Evolutionary conservation across 2,329 filamentous ascomycete genomes (phyloP).

Genomic region (Didymella pinodella): DNA sequence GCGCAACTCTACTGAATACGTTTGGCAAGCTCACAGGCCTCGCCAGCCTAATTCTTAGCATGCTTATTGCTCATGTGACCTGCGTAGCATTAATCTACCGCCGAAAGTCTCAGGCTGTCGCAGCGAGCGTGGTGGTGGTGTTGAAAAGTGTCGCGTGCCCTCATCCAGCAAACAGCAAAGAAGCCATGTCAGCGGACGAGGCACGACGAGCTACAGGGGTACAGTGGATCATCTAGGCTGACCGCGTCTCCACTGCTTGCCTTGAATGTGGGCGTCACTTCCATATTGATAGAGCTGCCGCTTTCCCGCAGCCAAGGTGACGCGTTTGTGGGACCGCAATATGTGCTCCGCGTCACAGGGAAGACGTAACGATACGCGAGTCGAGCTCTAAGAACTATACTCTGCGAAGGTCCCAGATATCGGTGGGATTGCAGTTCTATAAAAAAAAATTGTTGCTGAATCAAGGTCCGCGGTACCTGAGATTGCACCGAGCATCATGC

Average conservation of each 20-base stretch:
- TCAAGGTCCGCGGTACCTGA: constrained; percentile 9
- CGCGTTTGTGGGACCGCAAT: constrained; percentile 20
- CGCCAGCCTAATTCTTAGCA: constrained; percentile 22
- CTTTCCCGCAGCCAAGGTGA: constrained; percentile 17
- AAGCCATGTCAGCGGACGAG: constrained; percentile 14
- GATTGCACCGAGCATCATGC: constrained; percentile 6
- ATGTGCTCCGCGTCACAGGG: constrained; percentile 9
- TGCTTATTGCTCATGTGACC: constrained; percentile 14
- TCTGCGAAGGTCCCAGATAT: background rate
- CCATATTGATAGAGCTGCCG: constrained; percentile 16
- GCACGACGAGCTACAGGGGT: constrained; percentile 17
- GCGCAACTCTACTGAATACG: constrained; percentile 14
- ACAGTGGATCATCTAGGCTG: constrained; percentile 10
- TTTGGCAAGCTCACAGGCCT: constrained; percentile 15
- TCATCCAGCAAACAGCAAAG: constrained; percentile 5
- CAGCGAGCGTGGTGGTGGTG: constrained; percentile 1
- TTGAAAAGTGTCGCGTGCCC: constrained; percentile 12
- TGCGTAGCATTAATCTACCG: background rate
- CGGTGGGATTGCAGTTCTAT: background rate
- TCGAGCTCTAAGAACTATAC: background rate
- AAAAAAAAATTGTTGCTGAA: background rate
- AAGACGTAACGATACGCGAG: constrained; percentile 2
- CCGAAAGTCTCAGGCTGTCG: background rate
- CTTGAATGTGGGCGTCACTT: constrained; percentile 13
- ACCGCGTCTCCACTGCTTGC: constrained; percentile 18